Evolutionary conservation across 768 basidiomycete species (phyloP).

Genomic region (Hypholoma fasciculare): DNA sequence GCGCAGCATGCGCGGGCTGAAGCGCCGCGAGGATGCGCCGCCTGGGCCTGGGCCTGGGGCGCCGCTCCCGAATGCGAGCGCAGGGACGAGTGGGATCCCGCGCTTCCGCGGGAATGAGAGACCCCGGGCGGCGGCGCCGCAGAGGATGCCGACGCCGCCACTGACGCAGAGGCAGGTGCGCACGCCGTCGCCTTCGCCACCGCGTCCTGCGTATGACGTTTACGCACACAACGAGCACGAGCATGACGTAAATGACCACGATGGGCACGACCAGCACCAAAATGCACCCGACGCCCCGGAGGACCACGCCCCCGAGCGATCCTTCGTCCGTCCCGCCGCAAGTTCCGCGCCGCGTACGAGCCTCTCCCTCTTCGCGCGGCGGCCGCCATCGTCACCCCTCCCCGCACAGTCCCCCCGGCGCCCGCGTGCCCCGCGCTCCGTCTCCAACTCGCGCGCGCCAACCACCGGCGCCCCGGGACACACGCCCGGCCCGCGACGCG

Average conservation of each 20-base stretch:
- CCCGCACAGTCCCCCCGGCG: conserved; percentile 4
- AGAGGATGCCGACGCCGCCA: neutral
- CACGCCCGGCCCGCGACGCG: neutral
- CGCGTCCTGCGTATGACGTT: neutral
- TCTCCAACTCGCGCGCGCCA: neutral
- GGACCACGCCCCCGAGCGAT: neutral
- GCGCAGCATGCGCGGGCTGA: neutral
- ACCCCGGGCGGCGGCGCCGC: neutral
- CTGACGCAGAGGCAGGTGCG: neutral
- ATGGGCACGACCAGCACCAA: neutral
- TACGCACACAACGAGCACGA: neutral
- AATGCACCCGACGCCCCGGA: neutral
- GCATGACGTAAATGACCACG: neutral
- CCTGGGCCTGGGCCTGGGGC: neutral
- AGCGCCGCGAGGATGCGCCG: neutral
- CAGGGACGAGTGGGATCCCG: neutral
- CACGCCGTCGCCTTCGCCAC: neutral
- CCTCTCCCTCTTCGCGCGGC: neutral
- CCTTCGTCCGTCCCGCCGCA: neutral
- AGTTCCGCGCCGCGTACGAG: neutral
- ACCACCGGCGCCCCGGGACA: neutral
- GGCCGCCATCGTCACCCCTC: conserved; percentile 1
- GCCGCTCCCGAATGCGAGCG: neutral
- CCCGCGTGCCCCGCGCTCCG: neutral
- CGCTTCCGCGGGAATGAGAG: neutral